Percentiles rank a stretch among this genome's conserved stretches.
These are phyloP conservation scores for Dothistroma pini DNA, from an alignment of 2,329 filamentous ascomycete genomes.

Conservation along the genomic window DNA sequence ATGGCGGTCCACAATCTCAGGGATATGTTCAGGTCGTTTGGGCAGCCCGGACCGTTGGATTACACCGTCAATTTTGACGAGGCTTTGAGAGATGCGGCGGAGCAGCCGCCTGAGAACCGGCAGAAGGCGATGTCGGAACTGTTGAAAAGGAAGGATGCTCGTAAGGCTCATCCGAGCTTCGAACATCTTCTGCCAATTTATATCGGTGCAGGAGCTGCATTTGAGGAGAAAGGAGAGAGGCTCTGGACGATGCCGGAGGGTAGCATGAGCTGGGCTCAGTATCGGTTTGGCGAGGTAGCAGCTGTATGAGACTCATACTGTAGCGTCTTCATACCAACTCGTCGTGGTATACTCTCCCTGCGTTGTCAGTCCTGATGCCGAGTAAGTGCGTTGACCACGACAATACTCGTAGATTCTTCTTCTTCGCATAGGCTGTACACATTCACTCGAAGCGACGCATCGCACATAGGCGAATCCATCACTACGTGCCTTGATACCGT, in stretches of 20 bases:
- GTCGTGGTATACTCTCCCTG: not conserved
- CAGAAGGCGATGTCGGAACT: slow-evolving; percentile 36
- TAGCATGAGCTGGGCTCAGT: slow-evolving; percentile 37
- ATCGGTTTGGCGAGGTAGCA: slow-evolving; percentile 30
- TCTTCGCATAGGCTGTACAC: not conserved
- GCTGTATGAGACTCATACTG: slow-evolving; percentile 2
- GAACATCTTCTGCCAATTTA: slow-evolving; percentile 57
- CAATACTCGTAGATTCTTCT: not conserved
- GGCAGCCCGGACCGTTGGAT: slow-evolving; percentile 27
- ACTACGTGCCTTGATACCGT: not conserved
- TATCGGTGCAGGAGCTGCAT: slow-evolving; percentile 41
- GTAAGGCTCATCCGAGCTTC: slow-evolving; percentile 60
- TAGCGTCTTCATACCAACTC: not conserved
- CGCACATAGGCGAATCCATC: not conserved
- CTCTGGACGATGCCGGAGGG: slow-evolving; percentile 37
- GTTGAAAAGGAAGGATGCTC: slow-evolving; percentile 48
- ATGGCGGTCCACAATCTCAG: slow-evolving; percentile 58
- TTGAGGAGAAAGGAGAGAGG: slow-evolving; percentile 30
- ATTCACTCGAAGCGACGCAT: not conserved
- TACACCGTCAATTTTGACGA: slow-evolving; percentile 36
- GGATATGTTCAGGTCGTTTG: slow-evolving; percentile 29
- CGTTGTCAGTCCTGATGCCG: not conserved
- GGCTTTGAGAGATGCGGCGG: slow-evolving; percentile 35
- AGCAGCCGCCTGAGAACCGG: slow-evolving; percentile 29
- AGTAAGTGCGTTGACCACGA: not conserved